phyloP scores from a whole-genome alignment of 306 rosid genomes.

The Citrullus amarus region DNA sequence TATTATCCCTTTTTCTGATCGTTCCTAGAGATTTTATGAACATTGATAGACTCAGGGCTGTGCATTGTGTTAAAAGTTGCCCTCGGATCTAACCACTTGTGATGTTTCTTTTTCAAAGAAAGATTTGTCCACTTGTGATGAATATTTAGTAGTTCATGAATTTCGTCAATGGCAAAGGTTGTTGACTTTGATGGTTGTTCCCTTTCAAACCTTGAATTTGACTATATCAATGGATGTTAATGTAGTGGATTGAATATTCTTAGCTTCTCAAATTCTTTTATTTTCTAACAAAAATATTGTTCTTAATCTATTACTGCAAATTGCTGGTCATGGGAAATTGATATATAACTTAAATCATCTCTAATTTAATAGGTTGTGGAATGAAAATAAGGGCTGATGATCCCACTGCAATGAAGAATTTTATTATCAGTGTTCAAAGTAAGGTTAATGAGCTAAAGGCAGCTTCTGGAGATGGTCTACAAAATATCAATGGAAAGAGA shows the following conservation, averaged over 20 bases:
- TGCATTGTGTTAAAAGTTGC: background rate
- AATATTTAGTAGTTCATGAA: background rate
- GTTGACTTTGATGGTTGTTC: background rate
- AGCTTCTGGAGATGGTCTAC: constrained; percentile 31
- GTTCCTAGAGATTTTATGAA: background rate
- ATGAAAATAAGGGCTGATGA: constrained; percentile 94
- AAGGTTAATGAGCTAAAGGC: constrained; percentile 58
- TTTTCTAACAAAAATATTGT: background rate
- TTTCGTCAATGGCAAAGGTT: background rate
- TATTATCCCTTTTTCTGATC: background rate
- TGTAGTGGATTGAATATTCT: background rate
- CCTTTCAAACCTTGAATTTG: background rate
- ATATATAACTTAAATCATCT: background rate
- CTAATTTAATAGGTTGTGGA: constrained; percentile 60
- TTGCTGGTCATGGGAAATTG: background rate
- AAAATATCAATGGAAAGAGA: constrained; percentile 46
- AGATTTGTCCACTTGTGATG: background rate
- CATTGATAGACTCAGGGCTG: background rate
- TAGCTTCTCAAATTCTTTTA: background rate
- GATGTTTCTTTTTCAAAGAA: no score
- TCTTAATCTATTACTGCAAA: background rate
- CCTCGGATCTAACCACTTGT: background rate
- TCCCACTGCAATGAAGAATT: constrained; percentile 72
- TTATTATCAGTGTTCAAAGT: constrained; percentile 59
- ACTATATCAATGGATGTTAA: background rate